A percentile compares a stretch with the other conserved stretches of the same genome.
Evolutionary conservation across 805 yeast species (phyloP).

Genomic region (Naumovozyma baii): DNA sequence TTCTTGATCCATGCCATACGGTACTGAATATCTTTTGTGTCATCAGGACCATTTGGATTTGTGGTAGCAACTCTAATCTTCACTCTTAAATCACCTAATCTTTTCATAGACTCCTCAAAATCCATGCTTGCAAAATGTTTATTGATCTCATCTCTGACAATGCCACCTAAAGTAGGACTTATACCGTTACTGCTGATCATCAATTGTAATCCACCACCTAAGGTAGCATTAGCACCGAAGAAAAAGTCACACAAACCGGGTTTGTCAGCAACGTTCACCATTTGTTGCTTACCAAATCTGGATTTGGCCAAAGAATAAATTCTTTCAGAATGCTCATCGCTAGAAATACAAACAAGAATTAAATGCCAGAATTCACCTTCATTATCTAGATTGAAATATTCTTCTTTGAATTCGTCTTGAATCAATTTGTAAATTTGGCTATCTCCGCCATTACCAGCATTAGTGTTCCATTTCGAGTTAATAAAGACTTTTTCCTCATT

Average conservation of each 20-base stretch:
- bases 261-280: slow-evolving; percentile 30
- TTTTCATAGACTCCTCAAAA: slow-evolving; percentile 17
- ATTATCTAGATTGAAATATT: slow-evolving; percentile 12
- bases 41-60: slow-evolving; percentile 1
- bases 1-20: slow-evolving; percentile 28
- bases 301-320: slow-evolving; percentile 17
- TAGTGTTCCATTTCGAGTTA: slow-evolving; percentile 11
- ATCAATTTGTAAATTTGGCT: slow-evolving; percentile 13
- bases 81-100: slow-evolving; percentile 19
- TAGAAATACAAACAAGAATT: slow-evolving; percentile 26
- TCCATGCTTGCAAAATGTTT: slow-evolving; percentile 11
- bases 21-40: slow-evolving; percentile 12
- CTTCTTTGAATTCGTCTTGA: slow-evolving; percentile 8
- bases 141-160: slow-evolving; percentile 23
- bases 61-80: slow-evolving; percentile 12
- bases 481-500: background rate
- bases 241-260: slow-evolving; percentile 29
- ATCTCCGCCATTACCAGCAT: background rate
- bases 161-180: slow-evolving; percentile 27
- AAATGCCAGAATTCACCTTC: slow-evolving; percentile 18
- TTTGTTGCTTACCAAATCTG: slow-evolving; percentile 20
- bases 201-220: slow-evolving; percentile 10
- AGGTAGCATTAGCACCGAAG: slow-evolving; percentile 27
- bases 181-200: slow-evolving; percentile 27
- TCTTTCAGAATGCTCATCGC: slow-evolving; percentile 14